These are phyloP conservation scores for Cutaneotrichosporon sp. DNA, from an alignment of 1,284 basidiomycete species.

Conservation along the genomic window DNA sequence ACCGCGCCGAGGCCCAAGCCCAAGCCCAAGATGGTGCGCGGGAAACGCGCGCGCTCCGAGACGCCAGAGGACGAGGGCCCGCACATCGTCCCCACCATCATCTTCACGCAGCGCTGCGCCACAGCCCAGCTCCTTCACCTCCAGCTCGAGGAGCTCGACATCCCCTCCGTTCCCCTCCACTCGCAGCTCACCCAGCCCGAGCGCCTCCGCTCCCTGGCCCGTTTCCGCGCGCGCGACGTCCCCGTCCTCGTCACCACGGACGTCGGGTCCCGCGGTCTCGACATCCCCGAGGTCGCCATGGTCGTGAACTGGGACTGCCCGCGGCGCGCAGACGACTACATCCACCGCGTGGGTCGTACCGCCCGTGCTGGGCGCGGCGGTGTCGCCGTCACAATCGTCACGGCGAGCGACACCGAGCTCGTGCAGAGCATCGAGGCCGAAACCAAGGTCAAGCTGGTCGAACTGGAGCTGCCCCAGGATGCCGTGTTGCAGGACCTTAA, in stretches of 20 bases:
- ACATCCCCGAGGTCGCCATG: slow-evolving; percentile 92
- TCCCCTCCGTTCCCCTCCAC: slow-evolving; percentile 87
- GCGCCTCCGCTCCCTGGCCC: slow-evolving; percentile 74
- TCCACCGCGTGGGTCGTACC: slow-evolving; percentile 71
- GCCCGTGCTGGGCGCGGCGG: slow-evolving; percentile 91
- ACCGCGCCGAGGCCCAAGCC: slow-evolving; percentile 45
- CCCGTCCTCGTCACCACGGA: slow-evolving; percentile 93
- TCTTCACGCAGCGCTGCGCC: slow-evolving; percentile 84
- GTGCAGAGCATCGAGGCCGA: slow-evolving; percentile 81
- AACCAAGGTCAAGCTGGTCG: slow-evolving; percentile 63
- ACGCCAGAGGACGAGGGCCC: slow-evolving; percentile 53
- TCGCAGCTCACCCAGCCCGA: slow-evolving; percentile 87
- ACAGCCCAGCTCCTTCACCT: slow-evolving; percentile 88
- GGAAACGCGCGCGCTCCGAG: slow-evolving; percentile 36
- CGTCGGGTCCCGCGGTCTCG: slow-evolving; percentile 89
- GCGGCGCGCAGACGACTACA: slow-evolving; percentile 60
- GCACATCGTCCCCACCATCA: slow-evolving; percentile 83
- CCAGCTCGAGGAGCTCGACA: slow-evolving; percentile 73
- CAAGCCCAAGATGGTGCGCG: slow-evolving; percentile 13
- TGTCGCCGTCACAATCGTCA: slow-evolving; percentile 90
- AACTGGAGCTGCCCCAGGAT: slow-evolving; percentile 75
- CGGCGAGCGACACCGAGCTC: slow-evolving; percentile 86
- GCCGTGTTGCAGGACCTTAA: slow-evolving; percentile 85
- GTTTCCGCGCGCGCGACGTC: slow-evolving; percentile 86
- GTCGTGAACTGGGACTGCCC: slow-evolving; percentile 98